Conservation (phyloP, 768 basidiomycete genomes). For the Russula vinacea region DNA sequence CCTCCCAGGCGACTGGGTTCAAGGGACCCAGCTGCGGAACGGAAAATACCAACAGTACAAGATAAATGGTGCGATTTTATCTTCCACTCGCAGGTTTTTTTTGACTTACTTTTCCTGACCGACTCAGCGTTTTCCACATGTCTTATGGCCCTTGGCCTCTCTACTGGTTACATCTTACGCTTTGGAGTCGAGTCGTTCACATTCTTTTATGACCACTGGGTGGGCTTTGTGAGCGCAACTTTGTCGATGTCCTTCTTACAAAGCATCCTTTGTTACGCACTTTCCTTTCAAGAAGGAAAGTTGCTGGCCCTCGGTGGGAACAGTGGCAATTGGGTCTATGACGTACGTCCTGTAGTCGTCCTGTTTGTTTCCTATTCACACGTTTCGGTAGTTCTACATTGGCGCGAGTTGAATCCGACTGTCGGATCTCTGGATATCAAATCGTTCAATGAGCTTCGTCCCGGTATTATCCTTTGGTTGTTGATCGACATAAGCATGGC, state of each 20-base stretch:
- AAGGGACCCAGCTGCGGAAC: constrained; percentile 53
- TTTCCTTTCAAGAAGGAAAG: constrained; percentile 64
- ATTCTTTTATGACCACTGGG: constrained; percentile 88
- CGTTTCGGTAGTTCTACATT: constrained; percentile 69
- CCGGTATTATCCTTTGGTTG: constrained; percentile 89
- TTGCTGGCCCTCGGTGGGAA: constrained; percentile 93
- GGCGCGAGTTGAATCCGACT: constrained; percentile 91
- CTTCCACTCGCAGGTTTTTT: background rate
- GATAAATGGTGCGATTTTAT: constrained; percentile 76
- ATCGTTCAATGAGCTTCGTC: constrained; percentile 77
- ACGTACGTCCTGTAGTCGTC: constrained; percentile 53
- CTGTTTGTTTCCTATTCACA: background rate
- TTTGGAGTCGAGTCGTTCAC: constrained; percentile 80
- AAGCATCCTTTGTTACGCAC: constrained; percentile 63
- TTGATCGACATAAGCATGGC: constrained; percentile 87
- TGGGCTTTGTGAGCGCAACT: constrained; percentile 83
- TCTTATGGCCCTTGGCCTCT: constrained; percentile 73
- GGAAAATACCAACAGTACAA: constrained; percentile 83
- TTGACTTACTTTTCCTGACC: background rate
- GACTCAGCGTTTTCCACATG: constrained; percentile 79
- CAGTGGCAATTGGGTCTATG: constrained; percentile 81
- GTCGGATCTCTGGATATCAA: constrained; percentile 76
- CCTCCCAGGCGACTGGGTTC: constrained; percentile 55
- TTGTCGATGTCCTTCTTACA: constrained; percentile 75
- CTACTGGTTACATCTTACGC: constrained; percentile 63